These are phyloP conservation scores for Hyphopichia wangnamkhiaoensis DNA, from an alignment of 1,139 yeast species.

Conservation along the genomic window DNA sequence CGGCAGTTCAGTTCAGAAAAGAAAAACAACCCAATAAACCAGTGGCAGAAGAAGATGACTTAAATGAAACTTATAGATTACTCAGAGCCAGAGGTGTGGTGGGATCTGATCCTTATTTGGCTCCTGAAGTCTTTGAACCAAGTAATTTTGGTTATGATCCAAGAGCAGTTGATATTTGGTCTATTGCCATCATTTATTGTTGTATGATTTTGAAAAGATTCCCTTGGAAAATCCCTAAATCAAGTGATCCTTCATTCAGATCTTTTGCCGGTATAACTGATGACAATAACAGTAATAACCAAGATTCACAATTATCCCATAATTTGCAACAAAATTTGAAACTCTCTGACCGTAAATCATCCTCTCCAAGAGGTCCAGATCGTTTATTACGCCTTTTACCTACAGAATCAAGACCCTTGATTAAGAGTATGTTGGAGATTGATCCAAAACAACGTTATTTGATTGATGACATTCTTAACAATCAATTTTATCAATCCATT, in stretches of 20 bases:
- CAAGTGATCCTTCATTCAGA: conserved; percentile 55
- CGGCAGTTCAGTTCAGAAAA: conserved; percentile 64
- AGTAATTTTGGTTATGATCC: conserved; percentile 60
- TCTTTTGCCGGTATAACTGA: conserved; percentile 31
- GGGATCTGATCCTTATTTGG: conserved; percentile 79
- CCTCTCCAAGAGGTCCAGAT: conserved; percentile 26
- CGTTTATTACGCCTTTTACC: conserved; percentile 42
- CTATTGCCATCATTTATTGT: conserved; percentile 72
- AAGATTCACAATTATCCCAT: too few relatives aligned
- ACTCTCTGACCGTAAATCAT: not conserved
- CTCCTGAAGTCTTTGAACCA: conserved; percentile 68
- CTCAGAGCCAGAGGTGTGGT: conserved; percentile 64
- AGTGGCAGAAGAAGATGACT: conserved; percentile 27
- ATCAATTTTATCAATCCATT: conserved; percentile 30
- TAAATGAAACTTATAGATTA: conserved; percentile 26
- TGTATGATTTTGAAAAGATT: conserved; percentile 72
- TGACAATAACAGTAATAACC: conserved; percentile 7
- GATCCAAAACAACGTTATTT: conserved; percentile 29
- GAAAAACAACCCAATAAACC: conserved; percentile 28
- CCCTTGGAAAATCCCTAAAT: conserved; percentile 78
- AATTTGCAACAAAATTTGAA: conserved; percentile 1
- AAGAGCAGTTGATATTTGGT: conserved; percentile 75
- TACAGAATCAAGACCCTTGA: conserved; percentile 29
- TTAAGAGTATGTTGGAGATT: conserved; percentile 35
- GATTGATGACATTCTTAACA: conserved; percentile 31